Conservation (phyloP, 495 filamentous ascomycete genomes). For the Trypethelium eluteriae region DNA sequence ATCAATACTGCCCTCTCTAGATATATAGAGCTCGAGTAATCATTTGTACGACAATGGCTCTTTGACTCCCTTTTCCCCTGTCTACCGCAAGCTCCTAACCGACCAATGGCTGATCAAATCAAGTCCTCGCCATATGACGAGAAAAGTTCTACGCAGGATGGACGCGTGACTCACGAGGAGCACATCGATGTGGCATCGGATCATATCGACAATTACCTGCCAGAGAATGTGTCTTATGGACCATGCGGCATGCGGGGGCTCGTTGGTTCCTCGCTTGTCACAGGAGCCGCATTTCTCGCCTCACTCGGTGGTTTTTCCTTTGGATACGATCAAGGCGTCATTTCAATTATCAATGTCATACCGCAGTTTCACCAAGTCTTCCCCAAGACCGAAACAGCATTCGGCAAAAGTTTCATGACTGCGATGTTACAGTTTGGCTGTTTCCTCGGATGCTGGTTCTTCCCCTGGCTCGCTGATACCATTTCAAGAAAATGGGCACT, state of each 20-base stretch:
- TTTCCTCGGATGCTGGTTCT: constrained; percentile 30
- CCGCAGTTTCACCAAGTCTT: constrained; percentile 26
- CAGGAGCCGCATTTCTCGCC: constrained; percentile 6
- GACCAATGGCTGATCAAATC: too few relatives aligned
- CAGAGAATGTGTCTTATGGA: constrained; percentile 7
- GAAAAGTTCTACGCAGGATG: too few relatives aligned
- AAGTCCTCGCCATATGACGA: too few relatives aligned
- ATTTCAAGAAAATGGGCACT: constrained; percentile 33
- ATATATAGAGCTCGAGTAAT: too few relatives aligned
- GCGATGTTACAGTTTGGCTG: constrained; percentile 28
- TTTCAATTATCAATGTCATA: constrained; percentile 29
- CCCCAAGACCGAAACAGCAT: constrained; percentile 17
- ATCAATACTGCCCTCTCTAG: too few relatives aligned
- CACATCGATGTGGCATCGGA: background rate
- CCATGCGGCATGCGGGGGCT: background rate
- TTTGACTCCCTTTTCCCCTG: too few relatives aligned
- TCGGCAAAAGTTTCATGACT: constrained; percentile 9
- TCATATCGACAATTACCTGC: background rate
- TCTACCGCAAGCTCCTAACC: too few relatives aligned
- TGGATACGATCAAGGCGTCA: constrained; percentile 27
- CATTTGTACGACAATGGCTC: too few relatives aligned
- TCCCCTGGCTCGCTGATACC: constrained; percentile 27
- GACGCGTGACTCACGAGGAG: background rate
- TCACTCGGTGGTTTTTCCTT: background rate
- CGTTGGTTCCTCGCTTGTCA: background rate